Evolutionary conservation across 495 filamentous ascomycete species (phyloP), one percentile per base, ranked within the genome.

Genomic region (Aspergillus olivimuriae): DNA sequence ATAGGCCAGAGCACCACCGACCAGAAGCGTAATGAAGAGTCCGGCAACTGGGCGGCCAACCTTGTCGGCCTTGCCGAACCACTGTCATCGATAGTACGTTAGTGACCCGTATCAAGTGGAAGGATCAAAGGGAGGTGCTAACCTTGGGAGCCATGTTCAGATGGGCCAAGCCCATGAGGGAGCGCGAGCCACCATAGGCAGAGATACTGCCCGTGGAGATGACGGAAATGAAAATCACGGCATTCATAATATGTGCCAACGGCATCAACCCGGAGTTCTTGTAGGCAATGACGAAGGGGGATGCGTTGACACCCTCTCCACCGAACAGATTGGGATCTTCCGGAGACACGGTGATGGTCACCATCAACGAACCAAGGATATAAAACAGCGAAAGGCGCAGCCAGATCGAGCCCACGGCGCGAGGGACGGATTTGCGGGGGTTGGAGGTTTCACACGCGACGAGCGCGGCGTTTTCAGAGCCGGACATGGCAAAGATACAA

Each of bases 381-480:
- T 82, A 82, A 54, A 84, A 79, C 42, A 86, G 72, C 46, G 81
- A 56, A 57, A 84, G 80, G 44, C 81, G 78, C 63, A 78, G 66
- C 59, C 83, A 84, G 32, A 82, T 77, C 28, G 82, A 81, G 20
- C 70, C 73, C 41, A 85, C 82, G 3, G 81, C 81, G 0, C 70
- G 61, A 3, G 81, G 81, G 0, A 85, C 75, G 4, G 79, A 75
- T 20, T 65, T 65, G 16, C 75, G 53, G 0, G 81, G 81, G 55
- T 85, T 82, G 43, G 65, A 66, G 6, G 80, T 78, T 56, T 85
- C 81, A 26, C 76, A 78, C 3, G 80, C 80, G 7, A 81, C 78
- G 0, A 84, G 69, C 17, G 77, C 72, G 30, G 61, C 56, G 23
- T 72, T 62, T 47, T 76, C 72, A 2, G 80, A 83, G 24, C 83